These are phyloP conservation scores for Talinum fruticosum DNA, from an alignment of 148 eudicot species.

Conservation along the genomic window DNA sequence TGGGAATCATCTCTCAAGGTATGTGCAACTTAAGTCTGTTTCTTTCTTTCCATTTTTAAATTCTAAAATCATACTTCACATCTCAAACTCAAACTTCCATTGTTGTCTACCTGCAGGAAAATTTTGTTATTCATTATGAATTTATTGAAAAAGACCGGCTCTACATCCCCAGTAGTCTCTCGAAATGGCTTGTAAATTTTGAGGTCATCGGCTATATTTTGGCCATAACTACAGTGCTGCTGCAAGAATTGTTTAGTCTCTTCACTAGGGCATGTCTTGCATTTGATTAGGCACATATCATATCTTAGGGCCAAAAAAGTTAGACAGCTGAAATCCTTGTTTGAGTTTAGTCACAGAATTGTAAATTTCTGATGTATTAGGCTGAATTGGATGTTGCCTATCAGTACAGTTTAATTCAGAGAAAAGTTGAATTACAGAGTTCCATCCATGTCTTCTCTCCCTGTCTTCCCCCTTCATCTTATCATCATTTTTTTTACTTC, in stretches of 20 bases:
- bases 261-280: slow-evolving; percentile 12
- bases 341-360: slow-evolving; percentile 23
- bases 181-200: slow-evolving; percentile 25
- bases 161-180: slow-evolving; percentile 46
- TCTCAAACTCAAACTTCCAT: not conserved
- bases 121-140: slow-evolving; percentile 71
- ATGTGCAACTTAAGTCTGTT: not conserved
- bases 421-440: slow-evolving; percentile 6
- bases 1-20: slow-evolving; percentile 93
- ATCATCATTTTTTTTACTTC: too few relatives aligned
- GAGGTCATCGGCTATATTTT: slow-evolving; percentile 13
- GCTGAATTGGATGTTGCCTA: slow-evolving; percentile 7
- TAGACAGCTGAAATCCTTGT: slow-evolving; percentile 8
- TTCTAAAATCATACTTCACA: not conserved
- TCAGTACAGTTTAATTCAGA: slow-evolving; percentile 9
- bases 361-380: slow-evolving; percentile 29
- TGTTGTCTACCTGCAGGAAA: slow-evolving; percentile 52
- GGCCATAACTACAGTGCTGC: slow-evolving; percentile 1
- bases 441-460: not conserved
- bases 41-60: not conserved
- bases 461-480: not conserved
- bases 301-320: slow-evolving; percentile 9
- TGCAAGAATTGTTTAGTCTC: slow-evolving; percentile 15
- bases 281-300: slow-evolving; percentile 19
- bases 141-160: slow-evolving; percentile 69